phyloP scores from a whole-genome alignment of 352 stramenopile species.

The Phytophthora ohioensis region DNA sequence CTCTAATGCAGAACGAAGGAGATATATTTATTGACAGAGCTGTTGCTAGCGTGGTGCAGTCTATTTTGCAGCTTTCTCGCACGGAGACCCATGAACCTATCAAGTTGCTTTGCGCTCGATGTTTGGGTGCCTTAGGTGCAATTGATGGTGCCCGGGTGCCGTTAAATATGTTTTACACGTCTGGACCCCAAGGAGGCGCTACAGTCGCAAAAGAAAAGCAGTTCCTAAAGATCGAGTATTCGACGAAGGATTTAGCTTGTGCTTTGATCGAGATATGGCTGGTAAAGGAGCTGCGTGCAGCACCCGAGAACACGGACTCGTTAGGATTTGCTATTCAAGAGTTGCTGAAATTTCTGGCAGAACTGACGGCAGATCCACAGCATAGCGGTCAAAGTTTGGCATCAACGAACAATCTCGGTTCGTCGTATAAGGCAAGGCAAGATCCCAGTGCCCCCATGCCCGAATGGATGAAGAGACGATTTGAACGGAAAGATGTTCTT shows the following conservation, averaged over 20 bases:
- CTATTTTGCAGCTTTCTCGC: conserved; percentile 72
- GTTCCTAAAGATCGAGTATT: conserved; percentile 61
- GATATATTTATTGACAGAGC: conserved; percentile 71
- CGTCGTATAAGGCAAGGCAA: conserved; percentile 30
- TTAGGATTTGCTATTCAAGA: conserved; percentile 90
- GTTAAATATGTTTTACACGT: conserved; percentile 68
- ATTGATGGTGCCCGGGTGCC: conserved; percentile 85
- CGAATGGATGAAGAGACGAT: conserved; percentile 87
- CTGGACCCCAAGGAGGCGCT: conserved; percentile 28
- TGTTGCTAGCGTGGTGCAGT: conserved; percentile 67
- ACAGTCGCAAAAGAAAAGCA: conserved; percentile 51
- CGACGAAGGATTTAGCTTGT: conserved; percentile 84
- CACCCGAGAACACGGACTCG: conserved; percentile 83
- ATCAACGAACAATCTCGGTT: conserved; percentile 23
- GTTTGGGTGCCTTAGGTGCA: conserved; percentile 78
- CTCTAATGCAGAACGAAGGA: conserved; percentile 76
- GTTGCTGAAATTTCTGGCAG: conserved; percentile 81
- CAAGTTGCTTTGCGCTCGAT: conserved; percentile 78
- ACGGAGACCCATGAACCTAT: conserved; percentile 72
- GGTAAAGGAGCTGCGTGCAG: conserved; percentile 85
- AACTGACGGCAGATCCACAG: conserved; percentile 78
- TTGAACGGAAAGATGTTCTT: conserved; percentile 85
- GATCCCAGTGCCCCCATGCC: conserved; percentile 53
- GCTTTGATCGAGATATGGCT: conserved; percentile 86
- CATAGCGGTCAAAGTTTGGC: conserved; percentile 68